Conservation (phyloP, 768 basidiomycete genomes). For the Calocera cornea region DNA sequence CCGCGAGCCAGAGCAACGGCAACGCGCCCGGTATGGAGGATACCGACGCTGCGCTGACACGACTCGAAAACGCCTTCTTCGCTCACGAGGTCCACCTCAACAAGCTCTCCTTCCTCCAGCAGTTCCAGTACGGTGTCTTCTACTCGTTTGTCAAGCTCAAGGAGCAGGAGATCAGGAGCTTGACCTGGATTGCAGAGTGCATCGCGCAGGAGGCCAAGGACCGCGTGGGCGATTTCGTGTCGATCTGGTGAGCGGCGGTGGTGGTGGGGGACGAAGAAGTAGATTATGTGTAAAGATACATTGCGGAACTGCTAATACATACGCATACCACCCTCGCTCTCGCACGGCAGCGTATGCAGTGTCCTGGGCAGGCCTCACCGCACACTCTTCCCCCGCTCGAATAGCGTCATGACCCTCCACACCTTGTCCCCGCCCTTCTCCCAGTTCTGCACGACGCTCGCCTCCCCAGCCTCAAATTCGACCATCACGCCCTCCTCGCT, state of each 20-base stretch:
- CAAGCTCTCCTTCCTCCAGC: slow-evolving; percentile 87
- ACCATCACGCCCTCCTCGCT: slow-evolving; percentile 66
- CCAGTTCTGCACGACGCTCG: slow-evolving; percentile 73
- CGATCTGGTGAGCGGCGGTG: slow-evolving; percentile 53
- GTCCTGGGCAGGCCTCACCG: not conserved
- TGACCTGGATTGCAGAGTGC: slow-evolving; percentile 95
- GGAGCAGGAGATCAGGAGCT: slow-evolving; percentile 78
- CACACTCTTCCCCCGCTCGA: not conserved
- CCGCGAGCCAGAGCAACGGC: slow-evolving; percentile 17
- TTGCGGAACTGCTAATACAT: not conserved
- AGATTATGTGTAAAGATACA: slow-evolving; percentile 5
- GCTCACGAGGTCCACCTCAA: slow-evolving; percentile 83
- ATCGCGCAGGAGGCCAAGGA: slow-evolving; percentile 94
- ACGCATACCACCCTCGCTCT: not conserved
- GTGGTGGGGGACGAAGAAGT: not conserved
- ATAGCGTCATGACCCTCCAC: slow-evolving; percentile 65
- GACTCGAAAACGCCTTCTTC: slow-evolving; percentile 89
- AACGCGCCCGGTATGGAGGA: slow-evolving; percentile 22
- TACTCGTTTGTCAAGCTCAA: slow-evolving; percentile 85
- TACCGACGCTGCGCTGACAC: slow-evolving; percentile 39
- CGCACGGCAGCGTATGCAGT: not conserved
- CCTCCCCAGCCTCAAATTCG: slow-evolving; percentile 68
- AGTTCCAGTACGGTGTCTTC: slow-evolving; percentile 91
- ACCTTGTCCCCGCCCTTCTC: slow-evolving; percentile 68
- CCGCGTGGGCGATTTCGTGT: slow-evolving; percentile 89